Percentiles rank a stretch among this genome's conserved stretches.
Evolutionary conservation across 2,329 filamentous ascomycete species (phyloP).

Genomic region (Beauveria australis): DNA sequence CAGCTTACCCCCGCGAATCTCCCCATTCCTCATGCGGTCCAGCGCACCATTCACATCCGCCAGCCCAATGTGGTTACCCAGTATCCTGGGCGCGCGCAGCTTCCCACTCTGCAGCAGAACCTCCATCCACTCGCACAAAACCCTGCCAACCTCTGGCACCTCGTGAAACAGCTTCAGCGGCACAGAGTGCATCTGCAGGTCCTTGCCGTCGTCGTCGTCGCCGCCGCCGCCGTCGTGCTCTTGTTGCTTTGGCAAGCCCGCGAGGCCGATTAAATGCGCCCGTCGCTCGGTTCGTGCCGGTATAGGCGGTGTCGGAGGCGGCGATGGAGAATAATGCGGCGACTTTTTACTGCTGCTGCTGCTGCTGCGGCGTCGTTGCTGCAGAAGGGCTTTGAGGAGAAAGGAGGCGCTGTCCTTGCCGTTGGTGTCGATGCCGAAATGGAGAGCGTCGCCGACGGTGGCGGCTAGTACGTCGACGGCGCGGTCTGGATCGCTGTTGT

Average conservation of each 20-base stretch:
- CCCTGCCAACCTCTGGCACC: conserved; percentile 52
- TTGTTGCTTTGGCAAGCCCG: conserved; percentile 60
- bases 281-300: conserved; percentile 13
- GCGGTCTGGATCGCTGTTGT: conserved; percentile 57
- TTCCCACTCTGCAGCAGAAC: conserved; percentile 45
- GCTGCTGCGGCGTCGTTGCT: too few species aligned
- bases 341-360: too few species aligned
- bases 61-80: conserved; percentile 55
- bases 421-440: conserved; percentile 62
- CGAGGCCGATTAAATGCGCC: conserved; percentile 57
- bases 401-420: conserved; percentile 55
- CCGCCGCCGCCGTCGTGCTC: conserved; percentile 25
- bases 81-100: conserved; percentile 55
- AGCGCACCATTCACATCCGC: conserved; percentile 60
- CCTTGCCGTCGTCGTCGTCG: conserved; percentile 17
- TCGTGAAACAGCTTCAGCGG: conserved; percentile 73
- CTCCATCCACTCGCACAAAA: conserved; percentile 59
- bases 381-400: conserved; percentile 43
- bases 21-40: conserved; percentile 56
- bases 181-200: conserved; percentile 52
- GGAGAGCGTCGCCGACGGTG: conserved; percentile 47
- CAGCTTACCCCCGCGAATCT: conserved; percentile 59
- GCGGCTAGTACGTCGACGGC: conserved; percentile 56
- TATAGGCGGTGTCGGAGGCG: conserved; percentile 28
- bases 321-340: conserved; percentile 20